phyloP scores from a whole-genome alignment of 2,329 filamentous ascomycete genomes.

The Trichoderma cornu-damae region DNA sequence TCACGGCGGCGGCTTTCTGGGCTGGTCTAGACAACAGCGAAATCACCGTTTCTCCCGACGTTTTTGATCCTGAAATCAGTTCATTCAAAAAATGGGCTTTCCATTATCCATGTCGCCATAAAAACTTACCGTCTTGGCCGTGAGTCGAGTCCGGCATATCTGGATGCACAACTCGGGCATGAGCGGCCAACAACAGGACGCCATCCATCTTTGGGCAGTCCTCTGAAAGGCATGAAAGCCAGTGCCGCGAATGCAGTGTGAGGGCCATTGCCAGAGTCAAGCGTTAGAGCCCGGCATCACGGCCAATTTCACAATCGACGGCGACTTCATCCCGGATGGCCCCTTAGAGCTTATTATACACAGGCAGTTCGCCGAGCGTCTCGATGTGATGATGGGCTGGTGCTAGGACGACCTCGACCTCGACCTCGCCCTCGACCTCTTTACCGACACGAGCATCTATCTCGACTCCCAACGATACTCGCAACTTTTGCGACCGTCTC shows the following conservation, averaged over 20 bases:
- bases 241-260: background rate
- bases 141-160: background rate
- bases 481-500: constrained; percentile 38
- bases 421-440: no score
- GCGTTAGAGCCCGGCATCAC: constrained; percentile 48
- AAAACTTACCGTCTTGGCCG: constrained; percentile 32
- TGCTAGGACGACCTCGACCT: constrained; percentile 41
- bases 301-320: constrained; percentile 44
- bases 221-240: constrained; percentile 26
- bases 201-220: constrained; percentile 28
- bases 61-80: constrained; percentile 43
- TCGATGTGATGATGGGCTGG: constrained; percentile 58
- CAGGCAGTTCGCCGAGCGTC: constrained; percentile 53
- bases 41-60: constrained; percentile 38
- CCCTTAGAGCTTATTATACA: constrained; percentile 49
- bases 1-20: constrained; percentile 33
- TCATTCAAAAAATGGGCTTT: constrained; percentile 36
- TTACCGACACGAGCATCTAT: constrained; percentile 40
- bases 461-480: constrained; percentile 36
- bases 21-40: constrained; percentile 31
- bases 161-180: background rate
- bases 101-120: constrained; percentile 33
- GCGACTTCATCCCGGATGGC: constrained; percentile 37
- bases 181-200: background rate
- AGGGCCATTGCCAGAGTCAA: constrained; percentile 34